A percentile compares a stretch with the other conserved stretches of the same genome.
Evolutionary conservation across 192 early-diverging fungal genomes (phyloP).

Genomic region (Diversispora eburnea): DNA sequence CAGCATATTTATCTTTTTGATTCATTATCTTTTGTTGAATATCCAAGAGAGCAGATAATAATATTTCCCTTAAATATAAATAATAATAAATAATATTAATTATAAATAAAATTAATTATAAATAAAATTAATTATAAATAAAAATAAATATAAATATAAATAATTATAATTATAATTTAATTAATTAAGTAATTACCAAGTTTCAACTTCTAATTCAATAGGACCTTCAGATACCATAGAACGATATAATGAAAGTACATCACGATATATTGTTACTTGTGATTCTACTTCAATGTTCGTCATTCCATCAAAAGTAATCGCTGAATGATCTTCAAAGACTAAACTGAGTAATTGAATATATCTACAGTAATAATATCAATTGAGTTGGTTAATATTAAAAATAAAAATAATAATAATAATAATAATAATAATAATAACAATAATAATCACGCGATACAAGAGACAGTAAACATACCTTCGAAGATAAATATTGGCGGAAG

Average conservation of each 20-base stretch:
- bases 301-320: slow-evolving; percentile 29
- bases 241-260: slow-evolving; percentile 65
- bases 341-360: slow-evolving; percentile 65
- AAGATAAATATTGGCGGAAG: slow-evolving; percentile 57
- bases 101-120: not conserved
- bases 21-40: slow-evolving; percentile 61
- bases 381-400: no score
- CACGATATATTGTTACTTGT: slow-evolving; percentile 56
- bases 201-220: slow-evolving; percentile 53
- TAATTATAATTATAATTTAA: no score
- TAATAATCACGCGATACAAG: no score
- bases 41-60: slow-evolving; percentile 57
- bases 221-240: slow-evolving; percentile 50
- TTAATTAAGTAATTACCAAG: slow-evolving; percentile 39
- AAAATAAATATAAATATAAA: not conserved
- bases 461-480: slow-evolving; percentile 24
- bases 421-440: no score
- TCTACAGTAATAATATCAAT: slow-evolving; percentile 19
- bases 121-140: not conserved
- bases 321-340: slow-evolving; percentile 53
- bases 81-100: not conserved
- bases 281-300: slow-evolving; percentile 49
- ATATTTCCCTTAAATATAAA: slow-evolving; percentile 41
- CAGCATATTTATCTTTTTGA: slow-evolving; percentile 36
- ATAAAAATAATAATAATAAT: no score